phyloP scores from a whole-genome alignment of 2,329 filamentous ascomycete genomes.

The Hymenoscyphus infarciens region DNA sequence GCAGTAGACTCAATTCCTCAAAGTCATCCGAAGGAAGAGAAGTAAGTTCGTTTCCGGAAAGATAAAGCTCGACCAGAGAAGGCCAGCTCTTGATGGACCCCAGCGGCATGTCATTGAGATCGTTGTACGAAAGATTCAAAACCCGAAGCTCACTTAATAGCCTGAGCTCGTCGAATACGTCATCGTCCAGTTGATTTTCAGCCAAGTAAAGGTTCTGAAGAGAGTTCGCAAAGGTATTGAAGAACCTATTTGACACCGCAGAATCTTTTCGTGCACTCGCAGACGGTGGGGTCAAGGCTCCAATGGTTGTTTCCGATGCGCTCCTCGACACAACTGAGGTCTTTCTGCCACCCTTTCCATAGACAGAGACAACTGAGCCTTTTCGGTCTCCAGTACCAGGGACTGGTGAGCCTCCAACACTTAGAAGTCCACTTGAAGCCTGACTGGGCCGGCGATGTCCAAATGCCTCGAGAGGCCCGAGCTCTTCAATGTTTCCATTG shows the following conservation, averaged over 20 bases:
- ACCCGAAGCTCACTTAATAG: slow-evolving; percentile 79
- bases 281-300: slow-evolving; percentile 45
- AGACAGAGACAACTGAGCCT: slow-evolving; percentile 77
- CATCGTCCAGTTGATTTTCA: slow-evolving; percentile 90
- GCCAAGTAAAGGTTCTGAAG: slow-evolving; percentile 82
- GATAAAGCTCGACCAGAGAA: slow-evolving; percentile 83
- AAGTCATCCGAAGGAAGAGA: slow-evolving; percentile 90
- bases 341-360: slow-evolving; percentile 76
- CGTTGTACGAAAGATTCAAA: slow-evolving; percentile 92
- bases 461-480: slow-evolving; percentile 62
- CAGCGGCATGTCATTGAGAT: slow-evolving; percentile 86
- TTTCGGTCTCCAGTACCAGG: slow-evolving; percentile 63
- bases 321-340: slow-evolving; percentile 75
- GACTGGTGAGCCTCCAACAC: slow-evolving; percentile 70
- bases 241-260: slow-evolving; percentile 71
- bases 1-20: slow-evolving; percentile 81
- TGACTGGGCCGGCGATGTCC: slow-evolving; percentile 76
- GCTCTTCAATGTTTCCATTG: slow-evolving; percentile 74
- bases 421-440: slow-evolving; percentile 71
- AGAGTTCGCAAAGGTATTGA: slow-evolving; percentile 84
- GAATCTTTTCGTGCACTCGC: slow-evolving; percentile 78
- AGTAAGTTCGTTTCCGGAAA: slow-evolving; percentile 92
- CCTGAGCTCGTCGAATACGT: slow-evolving; percentile 88
- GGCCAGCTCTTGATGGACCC: slow-evolving; percentile 86
- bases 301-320: slow-evolving; percentile 45